Conservation (phyloP, 208 protist genomes). For the Leishmania amazonensis region DNA sequence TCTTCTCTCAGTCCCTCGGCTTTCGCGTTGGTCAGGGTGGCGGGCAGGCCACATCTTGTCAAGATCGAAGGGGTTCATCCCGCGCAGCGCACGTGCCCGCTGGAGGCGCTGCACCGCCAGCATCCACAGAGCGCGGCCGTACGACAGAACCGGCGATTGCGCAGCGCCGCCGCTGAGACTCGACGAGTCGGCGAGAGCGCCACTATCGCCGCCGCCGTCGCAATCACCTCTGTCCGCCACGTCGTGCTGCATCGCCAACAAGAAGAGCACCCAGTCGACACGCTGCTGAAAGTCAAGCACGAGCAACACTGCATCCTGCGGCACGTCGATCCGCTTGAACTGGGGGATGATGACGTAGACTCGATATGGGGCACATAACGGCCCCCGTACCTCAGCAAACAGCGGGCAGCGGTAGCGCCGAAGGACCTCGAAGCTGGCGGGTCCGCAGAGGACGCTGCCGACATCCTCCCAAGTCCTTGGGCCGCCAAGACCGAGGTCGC, state of each 20-base stretch:
- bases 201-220: not conserved
- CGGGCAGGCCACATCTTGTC: not conserved
- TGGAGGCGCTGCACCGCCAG: slow-evolving; percentile 58
- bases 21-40: not conserved
- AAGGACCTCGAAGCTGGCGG: slow-evolving; percentile 51
- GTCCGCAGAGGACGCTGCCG: slow-evolving; percentile 52
- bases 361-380: slow-evolving; percentile 36
- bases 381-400: slow-evolving; percentile 37
- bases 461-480: slow-evolving; percentile 51
- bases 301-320: slow-evolving; percentile 51
- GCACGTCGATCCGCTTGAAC: slow-evolving; percentile 29
- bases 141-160: slow-evolving; percentile 31
- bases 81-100: slow-evolving; percentile 31
- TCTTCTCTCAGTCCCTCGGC: not conserved
- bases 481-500: slow-evolving; percentile 32
- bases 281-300: slow-evolving; percentile 67
- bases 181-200: not conserved
- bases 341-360: slow-evolving; percentile 55
- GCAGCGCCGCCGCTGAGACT: not conserved
- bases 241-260: slow-evolving; percentile 33
- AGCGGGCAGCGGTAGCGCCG: slow-evolving; percentile 55
- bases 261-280: slow-evolving; percentile 52
- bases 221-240: not conserved
- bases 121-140: slow-evolving; percentile 80
- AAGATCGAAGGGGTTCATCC: slow-evolving; percentile 43